phyloP scores from a whole-genome alignment of 179 eudicot genomes.

The Gypsophila paniculata region DNA sequence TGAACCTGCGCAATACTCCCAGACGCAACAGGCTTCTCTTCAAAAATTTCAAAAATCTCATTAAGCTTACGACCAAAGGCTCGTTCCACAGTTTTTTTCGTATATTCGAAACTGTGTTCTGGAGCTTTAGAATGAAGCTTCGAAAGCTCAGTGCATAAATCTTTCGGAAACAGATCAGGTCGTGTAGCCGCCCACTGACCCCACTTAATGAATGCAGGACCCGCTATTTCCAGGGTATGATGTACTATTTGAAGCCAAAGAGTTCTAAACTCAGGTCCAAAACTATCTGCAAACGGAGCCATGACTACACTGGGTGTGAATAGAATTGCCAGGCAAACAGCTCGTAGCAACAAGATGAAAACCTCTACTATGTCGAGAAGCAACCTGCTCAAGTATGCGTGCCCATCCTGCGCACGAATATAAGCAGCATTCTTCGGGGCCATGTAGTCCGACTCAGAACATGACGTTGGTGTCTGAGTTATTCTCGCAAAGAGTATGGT shows the following conservation, averaged over 20 bases:
- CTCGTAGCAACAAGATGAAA: constrained; percentile 65
- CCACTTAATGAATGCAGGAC: constrained; percentile 99
- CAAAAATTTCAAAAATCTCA: constrained; percentile 85
- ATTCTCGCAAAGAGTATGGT: constrained; percentile 54
- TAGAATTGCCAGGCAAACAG: constrained; percentile 57
- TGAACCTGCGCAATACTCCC: constrained; percentile 98
- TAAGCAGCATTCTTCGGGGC: constrained; percentile 39
- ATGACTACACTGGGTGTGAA: constrained; percentile 81
- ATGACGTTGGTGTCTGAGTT: constrained; percentile 42
- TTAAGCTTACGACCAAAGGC: constrained; percentile 83
- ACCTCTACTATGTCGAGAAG: constrained; percentile 50
- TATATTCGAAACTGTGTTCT: constrained; percentile 79
- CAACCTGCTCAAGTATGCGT: constrained; percentile 47
- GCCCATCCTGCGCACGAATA: constrained; percentile 74
- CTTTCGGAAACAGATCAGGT: constrained; percentile 85
- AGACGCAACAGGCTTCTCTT: constrained; percentile 86
- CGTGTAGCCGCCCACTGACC: constrained; percentile 99
- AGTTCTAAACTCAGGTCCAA: constrained; percentile 61
- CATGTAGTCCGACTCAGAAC: constrained; percentile 43
- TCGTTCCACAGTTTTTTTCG: constrained; percentile 72
- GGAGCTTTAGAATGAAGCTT: constrained; percentile 94
- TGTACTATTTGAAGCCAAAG: constrained; percentile 76
- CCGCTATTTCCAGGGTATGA: constrained; percentile 82
- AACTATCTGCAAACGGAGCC: constrained; percentile 83
- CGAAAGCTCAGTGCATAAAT: constrained; percentile 68